Evolutionary conservation across 805 yeast genomes (phyloP).

Genomic region (Yarrowia hollandica): DNA sequence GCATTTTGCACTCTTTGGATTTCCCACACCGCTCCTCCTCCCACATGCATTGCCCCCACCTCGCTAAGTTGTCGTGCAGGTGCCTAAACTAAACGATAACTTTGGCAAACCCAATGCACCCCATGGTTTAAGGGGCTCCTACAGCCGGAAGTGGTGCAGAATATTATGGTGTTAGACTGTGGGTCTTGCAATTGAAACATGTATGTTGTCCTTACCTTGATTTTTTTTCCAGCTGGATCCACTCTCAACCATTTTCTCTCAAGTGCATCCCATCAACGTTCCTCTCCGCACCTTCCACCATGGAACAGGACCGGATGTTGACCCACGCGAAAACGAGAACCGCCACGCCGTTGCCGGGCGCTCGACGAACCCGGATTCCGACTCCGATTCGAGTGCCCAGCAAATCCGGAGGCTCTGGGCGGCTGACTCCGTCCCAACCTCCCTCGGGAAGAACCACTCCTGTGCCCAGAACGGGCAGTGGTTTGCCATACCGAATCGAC

Average conservation of each 20-base stretch:
- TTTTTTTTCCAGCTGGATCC: too few species aligned
- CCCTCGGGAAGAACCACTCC: slow-evolving; percentile 13
- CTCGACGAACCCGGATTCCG: not conserved
- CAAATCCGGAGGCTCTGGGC: not conserved
- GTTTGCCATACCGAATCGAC: not conserved
- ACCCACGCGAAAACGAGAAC: not conserved
- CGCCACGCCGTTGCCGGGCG: not conserved
- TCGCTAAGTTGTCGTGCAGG: not conserved
- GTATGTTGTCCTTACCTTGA: not conserved
- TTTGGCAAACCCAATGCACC: not conserved
- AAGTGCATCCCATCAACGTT: too few species aligned
- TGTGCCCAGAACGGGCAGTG: not conserved
- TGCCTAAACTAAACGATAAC: slow-evolving; percentile 16
- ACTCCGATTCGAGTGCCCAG: slow-evolving; percentile 2
- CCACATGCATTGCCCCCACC: not conserved
- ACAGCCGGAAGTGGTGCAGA: slow-evolving; percentile 14
- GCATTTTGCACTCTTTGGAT: too few species aligned
- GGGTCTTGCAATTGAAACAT: slow-evolving; percentile 11
- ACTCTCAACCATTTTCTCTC: too few species aligned
- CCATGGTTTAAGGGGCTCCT: slow-evolving; percentile 13
- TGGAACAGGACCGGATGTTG: not conserved
- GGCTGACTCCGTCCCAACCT: not conserved
- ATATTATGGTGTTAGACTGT: slow-evolving; percentile 11
- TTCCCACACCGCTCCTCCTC: too few species aligned
- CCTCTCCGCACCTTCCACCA: too few species aligned